Percentiles rank a stretch among this genome's conserved stretches.
phyloP scores from a whole-genome alignment of 257 asterid genomes.

The Lavandula angustifolia region DNA sequence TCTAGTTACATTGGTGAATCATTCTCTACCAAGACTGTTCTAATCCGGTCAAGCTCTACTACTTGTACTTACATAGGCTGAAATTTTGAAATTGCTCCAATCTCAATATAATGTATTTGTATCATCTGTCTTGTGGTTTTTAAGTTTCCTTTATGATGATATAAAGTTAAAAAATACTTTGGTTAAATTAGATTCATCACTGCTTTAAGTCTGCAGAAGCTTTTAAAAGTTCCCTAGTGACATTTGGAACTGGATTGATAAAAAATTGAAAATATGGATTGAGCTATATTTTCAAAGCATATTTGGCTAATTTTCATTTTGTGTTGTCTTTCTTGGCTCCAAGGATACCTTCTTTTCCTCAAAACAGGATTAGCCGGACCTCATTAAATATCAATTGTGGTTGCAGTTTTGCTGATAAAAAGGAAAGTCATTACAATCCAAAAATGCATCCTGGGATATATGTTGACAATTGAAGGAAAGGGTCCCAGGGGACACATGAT shows the following conservation, averaged over 20 bases:
- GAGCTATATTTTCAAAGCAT: background rate
- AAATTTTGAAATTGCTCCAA: background rate
- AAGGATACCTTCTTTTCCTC: background rate
- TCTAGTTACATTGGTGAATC: constrained; percentile 9
- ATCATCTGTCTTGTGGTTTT: constrained; percentile 19
- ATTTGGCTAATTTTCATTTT: background rate
- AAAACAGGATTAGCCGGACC: background rate
- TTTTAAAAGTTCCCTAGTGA: constrained; percentile 4
- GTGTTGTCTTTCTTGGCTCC: background rate
- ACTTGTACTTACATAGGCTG: background rate
- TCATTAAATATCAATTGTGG: too few species aligned
- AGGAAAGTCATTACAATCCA: too few species aligned
- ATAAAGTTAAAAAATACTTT: background rate
- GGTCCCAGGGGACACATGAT: too few species aligned
- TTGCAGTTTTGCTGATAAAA: too few species aligned
- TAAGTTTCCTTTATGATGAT: constrained; percentile 2
- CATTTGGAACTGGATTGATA: background rate
- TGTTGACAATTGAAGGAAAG: too few species aligned
- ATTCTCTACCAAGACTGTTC: constrained; percentile 13
- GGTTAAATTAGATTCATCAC: background rate
- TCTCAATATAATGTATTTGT: background rate
- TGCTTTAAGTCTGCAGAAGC: constrained; percentile 1
- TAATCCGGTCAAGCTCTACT: background rate
- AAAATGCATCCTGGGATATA: too few species aligned
- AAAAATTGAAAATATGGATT: background rate